Conservation (phyloP, 495 filamentous ascomycete species). For the Penicillium crystallinum region DNA sequence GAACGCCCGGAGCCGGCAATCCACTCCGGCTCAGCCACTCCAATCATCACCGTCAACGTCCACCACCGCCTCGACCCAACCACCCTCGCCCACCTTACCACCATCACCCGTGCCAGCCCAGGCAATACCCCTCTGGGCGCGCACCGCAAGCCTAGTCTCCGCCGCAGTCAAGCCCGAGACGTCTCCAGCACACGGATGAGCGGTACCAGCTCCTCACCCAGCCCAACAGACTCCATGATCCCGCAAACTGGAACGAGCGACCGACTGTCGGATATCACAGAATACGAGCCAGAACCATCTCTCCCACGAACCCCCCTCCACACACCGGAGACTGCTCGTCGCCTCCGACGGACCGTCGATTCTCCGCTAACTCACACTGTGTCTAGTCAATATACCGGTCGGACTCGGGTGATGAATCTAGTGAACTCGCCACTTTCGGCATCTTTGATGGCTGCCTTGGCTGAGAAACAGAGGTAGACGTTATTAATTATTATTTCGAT, state of each 20-base stretch:
- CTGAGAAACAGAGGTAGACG: no score
- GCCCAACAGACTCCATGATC: not conserved
- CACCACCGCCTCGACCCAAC: not conserved
- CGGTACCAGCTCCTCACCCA: not conserved
- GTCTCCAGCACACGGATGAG: not conserved
- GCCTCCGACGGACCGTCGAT: no score
- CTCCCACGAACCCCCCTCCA: no score
- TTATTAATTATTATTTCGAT: no score
- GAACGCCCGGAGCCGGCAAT: not conserved
- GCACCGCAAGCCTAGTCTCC: not conserved
- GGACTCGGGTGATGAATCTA: no score
- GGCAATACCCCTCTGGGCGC: not conserved
- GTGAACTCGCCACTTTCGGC: no score
- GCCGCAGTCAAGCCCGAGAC: not conserved
- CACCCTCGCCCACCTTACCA: not conserved
- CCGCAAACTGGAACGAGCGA: not conserved
- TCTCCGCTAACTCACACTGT: no score
- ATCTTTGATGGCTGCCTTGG: no score
- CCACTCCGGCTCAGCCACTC: not conserved
- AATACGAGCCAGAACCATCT: no score
- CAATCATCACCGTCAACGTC: not conserved
- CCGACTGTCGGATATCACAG: no score
- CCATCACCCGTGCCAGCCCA: not conserved
- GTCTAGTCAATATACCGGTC: no score
- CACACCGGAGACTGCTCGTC: no score